Conservation (phyloP, 164 flowering plant species). For the Aristolochia californica region DNA sequence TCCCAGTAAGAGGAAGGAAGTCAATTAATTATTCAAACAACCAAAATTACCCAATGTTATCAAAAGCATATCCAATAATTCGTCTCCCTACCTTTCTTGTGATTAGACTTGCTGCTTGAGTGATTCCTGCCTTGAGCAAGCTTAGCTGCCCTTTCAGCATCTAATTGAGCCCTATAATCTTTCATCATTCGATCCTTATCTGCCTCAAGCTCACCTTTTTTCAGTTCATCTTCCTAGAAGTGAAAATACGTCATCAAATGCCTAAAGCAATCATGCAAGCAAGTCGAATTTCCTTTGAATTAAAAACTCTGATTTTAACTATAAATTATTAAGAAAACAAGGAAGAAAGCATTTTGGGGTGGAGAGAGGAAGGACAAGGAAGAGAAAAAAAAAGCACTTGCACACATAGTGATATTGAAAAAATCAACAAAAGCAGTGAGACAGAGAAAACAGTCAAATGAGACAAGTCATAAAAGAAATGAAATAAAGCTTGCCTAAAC, state of each 20-base stretch:
- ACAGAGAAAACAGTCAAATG: too few relatives aligned
- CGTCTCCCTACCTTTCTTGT: constrained; percentile 46
- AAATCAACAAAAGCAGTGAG: too few relatives aligned
- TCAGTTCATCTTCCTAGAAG: constrained; percentile 81
- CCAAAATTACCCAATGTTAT: neutral
- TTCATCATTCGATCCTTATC: constrained; percentile 93
- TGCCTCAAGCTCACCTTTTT: constrained; percentile 79
- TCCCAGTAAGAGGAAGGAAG: constrained; percentile 7
- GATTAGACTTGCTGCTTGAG: constrained; percentile 46
- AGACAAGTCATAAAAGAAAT: too few relatives aligned
- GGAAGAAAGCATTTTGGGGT: too few relatives aligned
- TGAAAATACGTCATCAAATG: constrained; percentile 7
- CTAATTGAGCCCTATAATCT: constrained; percentile 92
- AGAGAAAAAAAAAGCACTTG: too few relatives aligned
- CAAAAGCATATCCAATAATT: neutral
- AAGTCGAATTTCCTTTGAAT: too few relatives aligned
- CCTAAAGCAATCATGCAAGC: neutral
- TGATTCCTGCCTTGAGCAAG: constrained; percentile 83
- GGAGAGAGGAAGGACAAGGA: too few relatives aligned
- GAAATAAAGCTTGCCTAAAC: too few relatives aligned
- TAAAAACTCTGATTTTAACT: too few relatives aligned
- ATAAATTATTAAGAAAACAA: too few relatives aligned
- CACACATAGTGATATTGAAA: too few relatives aligned
- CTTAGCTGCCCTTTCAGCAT: constrained; percentile 92
- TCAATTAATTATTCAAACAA: neutral